These are phyloP conservation scores for Termitomyces sp. DNA, from an alignment of 768 basidiomycete species.

Conservation along the genomic window DNA sequence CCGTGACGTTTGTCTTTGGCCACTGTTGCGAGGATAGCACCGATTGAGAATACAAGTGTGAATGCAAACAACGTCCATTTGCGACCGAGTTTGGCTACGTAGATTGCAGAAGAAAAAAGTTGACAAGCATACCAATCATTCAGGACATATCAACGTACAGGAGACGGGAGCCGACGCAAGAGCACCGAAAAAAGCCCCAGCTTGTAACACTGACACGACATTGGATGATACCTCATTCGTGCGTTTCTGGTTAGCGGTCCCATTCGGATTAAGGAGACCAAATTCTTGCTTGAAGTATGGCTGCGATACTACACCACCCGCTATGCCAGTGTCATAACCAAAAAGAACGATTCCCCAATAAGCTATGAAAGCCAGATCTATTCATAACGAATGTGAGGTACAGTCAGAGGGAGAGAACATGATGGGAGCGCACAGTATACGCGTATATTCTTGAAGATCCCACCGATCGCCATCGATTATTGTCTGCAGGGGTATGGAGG, in stretches of 20 bases:
- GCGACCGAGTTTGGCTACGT: constrained; percentile 58
- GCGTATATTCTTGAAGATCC: constrained; percentile 48
- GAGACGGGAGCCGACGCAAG: constrained; percentile 67
- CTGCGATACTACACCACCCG: constrained; percentile 53
- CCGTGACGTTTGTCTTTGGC: constrained; percentile 49
- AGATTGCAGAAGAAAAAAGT: not conserved
- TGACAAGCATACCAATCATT: not conserved
- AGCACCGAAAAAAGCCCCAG: constrained; percentile 86
- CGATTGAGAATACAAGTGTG: constrained; percentile 58
- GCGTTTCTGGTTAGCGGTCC: constrained; percentile 28
- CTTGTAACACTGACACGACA: constrained; percentile 84
- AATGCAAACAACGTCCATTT: constrained; percentile 58
- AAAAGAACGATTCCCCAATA: constrained; percentile 84
- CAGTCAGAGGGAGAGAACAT: not conserved
- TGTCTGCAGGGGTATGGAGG: not conserved
- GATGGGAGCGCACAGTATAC: constrained; percentile 50
- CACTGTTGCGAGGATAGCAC: constrained; percentile 70
- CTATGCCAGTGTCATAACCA: constrained; percentile 62
- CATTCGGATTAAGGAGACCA: constrained; percentile 43
- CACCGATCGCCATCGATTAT: not conserved
- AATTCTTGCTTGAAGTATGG: constrained; percentile 59
- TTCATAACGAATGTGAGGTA: not conserved
- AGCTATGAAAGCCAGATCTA: constrained; percentile 68
- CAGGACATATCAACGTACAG: constrained; percentile 32
- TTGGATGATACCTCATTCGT: constrained; percentile 64